phyloP scores from a whole-genome alignment of 371 early-diverging fungal genomes.

The Capniomyces stellatus region DNA sequence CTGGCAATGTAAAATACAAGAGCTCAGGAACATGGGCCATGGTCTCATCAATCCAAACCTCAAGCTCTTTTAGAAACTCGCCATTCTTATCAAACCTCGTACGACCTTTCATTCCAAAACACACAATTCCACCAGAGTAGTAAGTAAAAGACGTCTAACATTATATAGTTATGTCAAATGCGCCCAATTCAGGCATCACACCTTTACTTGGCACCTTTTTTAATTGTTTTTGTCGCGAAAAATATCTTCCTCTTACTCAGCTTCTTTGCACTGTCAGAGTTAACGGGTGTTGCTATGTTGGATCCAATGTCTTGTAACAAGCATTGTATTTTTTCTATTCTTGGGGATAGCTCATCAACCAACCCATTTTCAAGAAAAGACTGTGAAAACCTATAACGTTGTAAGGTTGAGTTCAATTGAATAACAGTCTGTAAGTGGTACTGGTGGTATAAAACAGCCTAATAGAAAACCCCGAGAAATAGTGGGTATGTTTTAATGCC shows the following conservation, averaged over 20 bases:
- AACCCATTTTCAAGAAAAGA: background rate
- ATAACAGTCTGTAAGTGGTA: background rate
- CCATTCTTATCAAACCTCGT: slow-evolving; percentile 62
- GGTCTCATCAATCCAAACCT: slow-evolving; percentile 69
- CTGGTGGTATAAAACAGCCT: no score
- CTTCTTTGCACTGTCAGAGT: slow-evolving; percentile 14
- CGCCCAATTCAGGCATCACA: no score
- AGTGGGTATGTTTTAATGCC: background rate
- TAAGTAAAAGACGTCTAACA: no score
- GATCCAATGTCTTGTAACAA: slow-evolving; percentile 74
- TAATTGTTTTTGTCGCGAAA: slow-evolving; percentile 45
- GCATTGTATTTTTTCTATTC: slow-evolving; percentile 69
- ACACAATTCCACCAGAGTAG: no score
- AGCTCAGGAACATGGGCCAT: slow-evolving; percentile 55
- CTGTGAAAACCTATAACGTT: background rate
- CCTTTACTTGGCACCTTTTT: slow-evolving; percentile 7
- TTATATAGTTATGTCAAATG: no score
- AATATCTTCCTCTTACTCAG: background rate
- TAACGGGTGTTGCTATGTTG: slow-evolving; percentile 78
- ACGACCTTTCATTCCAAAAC: slow-evolving; percentile 19
- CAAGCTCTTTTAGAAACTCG: slow-evolving; percentile 37
- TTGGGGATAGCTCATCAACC: slow-evolving; percentile 25
- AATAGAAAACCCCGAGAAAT: no score
- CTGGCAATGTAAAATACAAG: slow-evolving; percentile 71
- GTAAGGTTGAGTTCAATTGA: background rate